Percentiles rank a stretch among this genome's conserved stretches.
phyloP scores from a whole-genome alignment of 129 eudicot species.

The Tagetes erecta region DNA sequence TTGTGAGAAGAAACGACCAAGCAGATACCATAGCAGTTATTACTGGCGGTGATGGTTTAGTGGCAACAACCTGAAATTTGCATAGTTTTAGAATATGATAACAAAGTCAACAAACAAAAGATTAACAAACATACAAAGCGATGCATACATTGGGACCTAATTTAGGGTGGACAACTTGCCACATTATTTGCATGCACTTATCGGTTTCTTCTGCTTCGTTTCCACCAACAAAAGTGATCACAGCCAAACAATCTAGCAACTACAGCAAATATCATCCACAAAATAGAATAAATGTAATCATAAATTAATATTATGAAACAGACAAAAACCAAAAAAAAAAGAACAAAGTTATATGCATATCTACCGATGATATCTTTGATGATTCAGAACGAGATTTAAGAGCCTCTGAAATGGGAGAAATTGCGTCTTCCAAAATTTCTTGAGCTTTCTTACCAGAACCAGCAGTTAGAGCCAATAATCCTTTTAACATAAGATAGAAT shows the following conservation, averaged over 20 bases:
- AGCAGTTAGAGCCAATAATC: conserved; percentile 75
- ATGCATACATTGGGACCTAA: conserved; percentile 78
- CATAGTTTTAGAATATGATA: background rate
- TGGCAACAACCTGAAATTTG: conserved; percentile 63
- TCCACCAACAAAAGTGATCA: conserved; percentile 88
- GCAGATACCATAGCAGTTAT: conserved; percentile 78
- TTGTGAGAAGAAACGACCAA: conserved; percentile 90
- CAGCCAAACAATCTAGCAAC: conserved; percentile 86
- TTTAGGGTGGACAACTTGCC: conserved; percentile 94
- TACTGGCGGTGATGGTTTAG: conserved; percentile 67
- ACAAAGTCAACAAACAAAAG: background rate
- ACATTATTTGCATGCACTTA: conserved; percentile 83
- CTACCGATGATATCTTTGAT: conserved; percentile 67
- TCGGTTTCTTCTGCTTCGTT: conserved; percentile 74
- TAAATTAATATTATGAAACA: conserved; percentile 3
- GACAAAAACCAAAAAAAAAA: background rate
- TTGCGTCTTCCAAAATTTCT: conserved; percentile 78
- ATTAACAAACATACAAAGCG: background rate
- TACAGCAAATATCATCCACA: conserved; percentile 22
- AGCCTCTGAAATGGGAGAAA: conserved; percentile 71
- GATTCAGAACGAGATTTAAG: conserved; percentile 68
- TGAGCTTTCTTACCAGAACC: conserved; percentile 86
- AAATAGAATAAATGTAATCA: background rate
- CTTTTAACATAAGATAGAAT: conserved; percentile 33
- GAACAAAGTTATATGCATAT: background rate